Conservation (phyloP, 305 asterid species). For the Fraxinus platypoda region DNA sequence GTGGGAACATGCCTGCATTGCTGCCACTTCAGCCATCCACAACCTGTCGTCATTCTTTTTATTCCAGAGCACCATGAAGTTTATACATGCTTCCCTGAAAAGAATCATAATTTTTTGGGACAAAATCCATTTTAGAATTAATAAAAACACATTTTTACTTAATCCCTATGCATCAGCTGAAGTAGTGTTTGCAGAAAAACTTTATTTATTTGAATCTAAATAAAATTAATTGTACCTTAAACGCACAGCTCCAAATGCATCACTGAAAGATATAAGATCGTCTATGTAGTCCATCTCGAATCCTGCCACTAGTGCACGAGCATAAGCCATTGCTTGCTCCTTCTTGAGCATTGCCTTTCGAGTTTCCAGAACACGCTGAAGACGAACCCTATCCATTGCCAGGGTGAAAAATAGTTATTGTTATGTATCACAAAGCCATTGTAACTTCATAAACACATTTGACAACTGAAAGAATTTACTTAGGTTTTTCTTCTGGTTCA, state of each 20-base stretch:
- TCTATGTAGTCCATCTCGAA: slow-evolving; percentile 59
- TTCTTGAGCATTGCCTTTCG: slow-evolving; percentile 75
- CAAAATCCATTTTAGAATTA: neutral
- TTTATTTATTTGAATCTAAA: neutral
- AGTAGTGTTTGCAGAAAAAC: neutral
- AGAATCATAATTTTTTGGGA: neutral
- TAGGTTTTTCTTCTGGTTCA: slow-evolving; percentile 55
- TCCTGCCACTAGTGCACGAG: slow-evolving; percentile 82
- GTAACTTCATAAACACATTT: slow-evolving; percentile 9
- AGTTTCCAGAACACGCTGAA: slow-evolving; percentile 67
- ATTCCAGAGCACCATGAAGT: slow-evolving; percentile 65
- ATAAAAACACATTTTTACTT: neutral
- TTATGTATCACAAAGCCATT: neutral
- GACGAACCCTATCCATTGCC: slow-evolving; percentile 53
- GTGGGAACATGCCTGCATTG: slow-evolving; percentile 57
- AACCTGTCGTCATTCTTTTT: slow-evolving; percentile 63
- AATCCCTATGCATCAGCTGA: neutral
- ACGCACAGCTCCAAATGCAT: slow-evolving; percentile 78
- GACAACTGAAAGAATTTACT: slow-evolving; percentile 36
- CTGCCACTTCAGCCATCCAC: slow-evolving; percentile 91
- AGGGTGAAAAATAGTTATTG: slow-evolving; percentile 2
- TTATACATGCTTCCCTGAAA: slow-evolving; percentile 65
- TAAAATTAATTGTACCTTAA: slow-evolving; percentile 46
- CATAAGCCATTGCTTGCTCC: slow-evolving; percentile 93
- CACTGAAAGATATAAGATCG: slow-evolving; percentile 65